phyloP scores from a whole-genome alignment of 768 basidiomycete genomes.

The Phlebiopsis gigantea region DNA sequence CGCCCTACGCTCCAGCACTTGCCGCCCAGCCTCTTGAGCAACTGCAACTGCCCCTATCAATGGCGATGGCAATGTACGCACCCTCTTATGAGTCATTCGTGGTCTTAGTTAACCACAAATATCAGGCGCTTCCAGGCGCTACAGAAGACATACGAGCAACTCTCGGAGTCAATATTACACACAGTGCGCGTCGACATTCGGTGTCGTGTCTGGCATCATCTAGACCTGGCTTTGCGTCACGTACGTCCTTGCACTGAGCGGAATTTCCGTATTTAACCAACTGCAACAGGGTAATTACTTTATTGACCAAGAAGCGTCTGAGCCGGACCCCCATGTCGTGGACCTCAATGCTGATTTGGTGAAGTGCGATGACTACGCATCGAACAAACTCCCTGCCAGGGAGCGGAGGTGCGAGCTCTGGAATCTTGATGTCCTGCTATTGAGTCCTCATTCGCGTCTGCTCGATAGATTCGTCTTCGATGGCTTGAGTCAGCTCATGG shows the following conservation, averaged over 20 bases:
- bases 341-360: slow-evolving; percentile 82
- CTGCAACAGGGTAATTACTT: slow-evolving; percentile 72
- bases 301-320: slow-evolving; percentile 77
- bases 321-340: slow-evolving; percentile 85
- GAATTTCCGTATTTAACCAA: neutral
- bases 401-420: slow-evolving; percentile 62
- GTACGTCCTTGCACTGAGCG: slow-evolving; percentile 6
- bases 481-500: slow-evolving; percentile 81
- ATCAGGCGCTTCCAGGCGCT: slow-evolving; percentile 86
- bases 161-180: slow-evolving; percentile 81
- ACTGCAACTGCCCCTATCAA: slow-evolving; percentile 71
- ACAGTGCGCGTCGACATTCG: slow-evolving; percentile 86
- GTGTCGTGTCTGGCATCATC: slow-evolving; percentile 75
- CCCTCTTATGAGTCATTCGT: slow-evolving; percentile 28
- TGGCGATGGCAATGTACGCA: slow-evolving; percentile 84
- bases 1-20: slow-evolving; percentile 41
- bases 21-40: slow-evolving; percentile 38
- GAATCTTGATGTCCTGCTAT: too few relatives aligned
- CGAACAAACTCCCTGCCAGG: slow-evolving; percentile 51
- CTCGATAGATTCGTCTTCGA: slow-evolving; percentile 73
- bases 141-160: slow-evolving; percentile 84
- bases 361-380: slow-evolving; percentile 66
- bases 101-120: slow-evolving; percentile 9
- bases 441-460: neutral
- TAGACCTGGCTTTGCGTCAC: slow-evolving; percentile 73